phyloP scores from a whole-genome alignment of 1,284 basidiomycete species.

The Athelia psychrophila region DNA sequence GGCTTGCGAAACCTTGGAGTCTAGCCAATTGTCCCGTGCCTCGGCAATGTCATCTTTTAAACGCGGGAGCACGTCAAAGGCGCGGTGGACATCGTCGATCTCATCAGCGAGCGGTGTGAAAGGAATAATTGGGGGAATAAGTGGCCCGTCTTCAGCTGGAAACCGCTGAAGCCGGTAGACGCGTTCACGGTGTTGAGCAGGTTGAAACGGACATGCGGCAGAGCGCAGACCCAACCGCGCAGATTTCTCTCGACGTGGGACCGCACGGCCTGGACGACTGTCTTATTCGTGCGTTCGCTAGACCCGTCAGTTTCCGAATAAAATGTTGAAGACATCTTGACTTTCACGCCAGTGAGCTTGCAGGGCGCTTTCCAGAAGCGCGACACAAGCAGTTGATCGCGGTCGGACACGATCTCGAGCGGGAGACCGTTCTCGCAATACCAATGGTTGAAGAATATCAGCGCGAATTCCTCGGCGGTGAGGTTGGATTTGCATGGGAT shows the following conservation, averaged over 20 bases:
- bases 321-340: constrained; percentile 15
- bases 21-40: constrained; percentile 13
- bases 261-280: constrained; percentile 17
- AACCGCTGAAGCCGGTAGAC: constrained; percentile 25
- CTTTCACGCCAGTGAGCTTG: constrained; percentile 12
- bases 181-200: constrained; percentile 26
- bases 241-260: constrained; percentile 26
- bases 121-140: constrained; percentile 10
- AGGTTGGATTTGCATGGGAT: neutral
- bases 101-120: neutral
- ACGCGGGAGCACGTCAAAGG: neutral
- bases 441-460: neutral
- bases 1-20: constrained; percentile 13
- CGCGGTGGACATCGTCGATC: neutral
- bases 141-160: constrained; percentile 18
- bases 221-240: constrained; percentile 26
- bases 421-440: constrained; percentile 24
- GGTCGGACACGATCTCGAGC: constrained; percentile 23
- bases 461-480: neutral
- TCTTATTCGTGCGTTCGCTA: constrained; percentile 20
- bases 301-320: constrained; percentile 40
- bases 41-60: constrained; percentile 5
- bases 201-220: constrained; percentile 29
- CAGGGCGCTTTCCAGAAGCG: constrained; percentile 21
- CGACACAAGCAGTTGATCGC: constrained; percentile 22